Base-by-base conservation (phyloP, 2,329 filamentous ascomycete species). In the Claviceps cyperi region DNA sequence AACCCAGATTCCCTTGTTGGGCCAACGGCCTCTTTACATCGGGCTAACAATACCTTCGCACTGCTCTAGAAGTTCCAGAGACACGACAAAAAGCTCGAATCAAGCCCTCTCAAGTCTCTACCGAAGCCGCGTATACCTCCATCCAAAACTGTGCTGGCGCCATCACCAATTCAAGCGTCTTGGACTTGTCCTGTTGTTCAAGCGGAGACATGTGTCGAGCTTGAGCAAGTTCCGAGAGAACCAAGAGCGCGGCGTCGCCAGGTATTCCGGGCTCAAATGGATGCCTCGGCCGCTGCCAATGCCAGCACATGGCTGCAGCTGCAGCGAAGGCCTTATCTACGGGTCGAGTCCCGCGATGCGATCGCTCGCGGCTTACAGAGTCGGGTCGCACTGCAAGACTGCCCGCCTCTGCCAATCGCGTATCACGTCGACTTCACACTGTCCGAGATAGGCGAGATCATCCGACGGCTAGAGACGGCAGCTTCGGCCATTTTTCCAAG, bases 351-450 rank as follows among this genome's bases (percentile, higher is more conserved):
- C 39, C 61, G 64, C 14, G 53, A 59, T n/a, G 52, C 55, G 0
- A 64, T 66, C 40, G 53, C 54, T 9, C 55, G 51, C 15, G 62
- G 64, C 3, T 44, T 56, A 21, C 52, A 48, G 35, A 47, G 48
- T 3, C 48, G 47, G 1, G 17, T 58, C 36, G 50, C 46, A 4
- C 35, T 40, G 39, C 49, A 19, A 9, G 49, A 53, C 17, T 41
- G 49, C 7, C 19, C 52, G 21, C 41, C 50, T 32, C 38, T 51
- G 13, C 53, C 53, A 8, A 9, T 51, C 14, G 41, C 49, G n/a
- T 56, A 72, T 17, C 74, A 76, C 52, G 69, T 73, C 6, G 74
- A 75, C 55, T 75, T 76, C 41, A 62, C 63, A 0, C 43, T 52
- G 0, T 59, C 64, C 1, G 73, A 76, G 51, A 55, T 70, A 8